Evolutionary conservation across 805 yeast genomes (phyloP), one percentile per base, ranked within the genome.

Genomic region (Candida nanaspora): DNA sequence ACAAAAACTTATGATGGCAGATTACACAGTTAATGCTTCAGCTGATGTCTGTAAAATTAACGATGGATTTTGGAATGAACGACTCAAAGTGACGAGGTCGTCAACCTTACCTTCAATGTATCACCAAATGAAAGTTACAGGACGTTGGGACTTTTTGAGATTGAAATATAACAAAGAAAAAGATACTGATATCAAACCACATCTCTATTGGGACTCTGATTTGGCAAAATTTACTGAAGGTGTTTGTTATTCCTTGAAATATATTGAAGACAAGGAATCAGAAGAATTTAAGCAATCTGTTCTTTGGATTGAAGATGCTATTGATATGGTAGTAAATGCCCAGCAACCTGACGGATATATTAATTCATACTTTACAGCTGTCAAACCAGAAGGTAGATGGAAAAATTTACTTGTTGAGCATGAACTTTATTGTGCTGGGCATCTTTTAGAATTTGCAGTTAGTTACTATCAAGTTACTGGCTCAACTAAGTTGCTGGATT

Each of bases 181-280:
- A 7, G 36, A 22, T 6, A 15, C 3, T 21, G 26, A 18, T 14
- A 35, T 44, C 21, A 39, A 46, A 23, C 56, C 56, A 2, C 54
- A 34, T 44, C 52, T 44, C 2, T 55, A 53, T 33, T 55, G 59
- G 59, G 59, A 55, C 39, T 46, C 53, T 23, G 58, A 55, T 41
- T 33, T 53, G 1, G 59, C 58, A 16, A 55, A 55, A 39, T 47
- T 45, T 22, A 30, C 51, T n/a, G 59, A 55, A 40, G 51, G 48
- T 20, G 44, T 47, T 4, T 47, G 53, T 35, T 45, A 43, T 41
- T 44, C 47, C 13, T 31, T 52, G 39, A 46, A 49, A 35, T 44
- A 55, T 31, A 2, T 79, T 70, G 52, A 74, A 4, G 36, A 21
- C 15, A 22, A 33, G 22, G 6, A 33, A 6, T 23, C 30, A 25